Conservation (phyloP, 139 green algal species). For the Marvania coccoides region DNA sequence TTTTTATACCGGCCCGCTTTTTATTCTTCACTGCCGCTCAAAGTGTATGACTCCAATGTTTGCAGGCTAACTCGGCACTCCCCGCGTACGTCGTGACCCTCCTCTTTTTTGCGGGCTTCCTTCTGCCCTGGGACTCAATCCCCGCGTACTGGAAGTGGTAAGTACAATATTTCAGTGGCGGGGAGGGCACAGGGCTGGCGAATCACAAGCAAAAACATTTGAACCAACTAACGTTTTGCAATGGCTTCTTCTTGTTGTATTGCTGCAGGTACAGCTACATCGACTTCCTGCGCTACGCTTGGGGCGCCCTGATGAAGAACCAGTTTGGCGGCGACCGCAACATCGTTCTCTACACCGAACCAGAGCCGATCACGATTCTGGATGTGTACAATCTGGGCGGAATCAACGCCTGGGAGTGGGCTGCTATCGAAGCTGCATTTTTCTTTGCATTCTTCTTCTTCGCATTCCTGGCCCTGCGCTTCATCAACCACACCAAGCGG, state of each 20-base stretch:
- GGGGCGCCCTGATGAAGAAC: conserved; percentile 36
- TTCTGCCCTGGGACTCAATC: conserved; percentile 39
- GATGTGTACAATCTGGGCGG: not conserved
- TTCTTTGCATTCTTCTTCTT: conserved; percentile 4
- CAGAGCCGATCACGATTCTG: not conserved
- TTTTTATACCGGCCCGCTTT: no score
- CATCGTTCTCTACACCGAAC: not conserved
- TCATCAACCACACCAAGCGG: conserved; percentile 32
- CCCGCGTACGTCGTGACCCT: conserved; percentile 31
- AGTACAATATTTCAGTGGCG: not conserved
- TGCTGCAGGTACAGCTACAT: conserved; percentile 17
- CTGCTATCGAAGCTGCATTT: not conserved
- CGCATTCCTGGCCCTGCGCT: conserved; percentile 33
- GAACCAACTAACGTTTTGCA: not conserved
- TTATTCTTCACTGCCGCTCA: no score
- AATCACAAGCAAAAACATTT: not conserved
- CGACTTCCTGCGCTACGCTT: conserved; percentile 15
- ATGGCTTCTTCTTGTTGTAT: not conserved
- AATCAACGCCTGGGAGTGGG: not conserved
- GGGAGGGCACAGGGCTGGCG: not conserved
- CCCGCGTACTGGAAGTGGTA: conserved; percentile 52
- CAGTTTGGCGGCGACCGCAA: conserved; percentile 31
- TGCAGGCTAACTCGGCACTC: not conserved
- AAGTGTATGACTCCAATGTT: no score
- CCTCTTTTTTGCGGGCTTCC: conserved; percentile 43